phyloP scores from a whole-genome alignment of 225 moss, liverwort and hornwort genomes.

The Pleurozium schreberi region DNA sequence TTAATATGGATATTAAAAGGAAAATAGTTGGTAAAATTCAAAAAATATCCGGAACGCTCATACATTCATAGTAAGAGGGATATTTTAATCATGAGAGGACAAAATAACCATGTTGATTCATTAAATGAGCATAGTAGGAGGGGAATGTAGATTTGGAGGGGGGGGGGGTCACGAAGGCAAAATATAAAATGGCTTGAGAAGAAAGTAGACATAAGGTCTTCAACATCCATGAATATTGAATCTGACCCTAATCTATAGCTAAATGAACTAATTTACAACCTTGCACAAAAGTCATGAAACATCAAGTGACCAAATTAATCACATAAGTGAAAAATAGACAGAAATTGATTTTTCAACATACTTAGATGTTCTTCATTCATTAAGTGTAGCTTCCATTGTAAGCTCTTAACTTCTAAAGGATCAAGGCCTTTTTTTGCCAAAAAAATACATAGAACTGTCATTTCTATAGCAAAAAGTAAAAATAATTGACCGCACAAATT shows the following conservation, averaged over 20 bases:
- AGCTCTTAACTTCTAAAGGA: too few relatives aligned
- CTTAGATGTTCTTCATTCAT: background rate
- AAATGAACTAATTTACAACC: background rate
- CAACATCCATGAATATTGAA: accelerated
- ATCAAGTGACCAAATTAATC: background rate
- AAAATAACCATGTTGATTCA: too few relatives aligned
- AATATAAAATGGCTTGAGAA: background rate
- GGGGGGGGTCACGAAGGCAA: too few relatives aligned
- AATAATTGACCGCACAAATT: too few relatives aligned
- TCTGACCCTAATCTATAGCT: accelerated
- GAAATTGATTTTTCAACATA: background rate
- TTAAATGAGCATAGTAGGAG: accelerated
- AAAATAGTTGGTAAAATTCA: background rate
- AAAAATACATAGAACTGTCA: too few relatives aligned
- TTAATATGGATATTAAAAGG: background rate
- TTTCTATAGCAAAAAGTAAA: too few relatives aligned
- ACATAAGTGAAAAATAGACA: accelerated
- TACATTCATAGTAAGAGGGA: too few relatives aligned
- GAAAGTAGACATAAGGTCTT: background rate
- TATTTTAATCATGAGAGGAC: background rate
- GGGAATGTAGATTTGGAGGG: background rate
- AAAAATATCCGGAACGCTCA: accelerated
- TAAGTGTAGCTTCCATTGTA: background rate
- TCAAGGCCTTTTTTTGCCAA: too few relatives aligned
- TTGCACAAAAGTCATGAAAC: background rate